Evolutionary conservation across 306 rosid genomes (phyloP).

Genomic region (Fragaria nilgerrensis): DNA sequence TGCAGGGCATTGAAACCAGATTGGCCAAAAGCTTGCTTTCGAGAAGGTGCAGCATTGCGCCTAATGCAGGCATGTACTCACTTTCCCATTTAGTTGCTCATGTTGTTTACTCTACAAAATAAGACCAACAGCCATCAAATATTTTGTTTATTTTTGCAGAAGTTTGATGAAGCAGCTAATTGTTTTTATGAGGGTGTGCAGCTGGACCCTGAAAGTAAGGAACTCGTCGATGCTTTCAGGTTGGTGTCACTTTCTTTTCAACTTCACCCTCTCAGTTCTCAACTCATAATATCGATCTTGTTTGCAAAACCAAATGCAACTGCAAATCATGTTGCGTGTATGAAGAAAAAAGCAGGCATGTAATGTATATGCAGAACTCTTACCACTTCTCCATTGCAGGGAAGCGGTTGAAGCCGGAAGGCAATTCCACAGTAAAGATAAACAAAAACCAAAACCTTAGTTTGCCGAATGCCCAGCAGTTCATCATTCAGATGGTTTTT

Average conservation of each 20-base stretch:
- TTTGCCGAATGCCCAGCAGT: neutral
- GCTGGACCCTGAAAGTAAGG: conserved; percentile 79
- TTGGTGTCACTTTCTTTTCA: conserved; percentile 15
- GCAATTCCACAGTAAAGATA: conserved; percentile 61
- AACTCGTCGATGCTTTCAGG: conserved; percentile 89
- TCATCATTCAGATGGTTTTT: neutral
- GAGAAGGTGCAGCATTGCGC: conserved; percentile 95
- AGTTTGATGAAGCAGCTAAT: conserved; percentile 93
- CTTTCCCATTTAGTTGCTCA: conserved; percentile 5
- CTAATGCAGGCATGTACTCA: conserved; percentile 66
- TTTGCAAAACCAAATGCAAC: neutral
- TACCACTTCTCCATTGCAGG: conserved; percentile 40
- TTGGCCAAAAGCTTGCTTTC: conserved; percentile 95
- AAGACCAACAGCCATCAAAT: neutral
- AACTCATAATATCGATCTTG: neutral
- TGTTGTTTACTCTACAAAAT: neutral
- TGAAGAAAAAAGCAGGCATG: neutral
- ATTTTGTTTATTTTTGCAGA: conserved; percentile 44
- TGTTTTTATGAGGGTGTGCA: conserved; percentile 83
- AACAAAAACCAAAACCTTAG: conserved; percentile 43
- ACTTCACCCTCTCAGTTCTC: neutral
- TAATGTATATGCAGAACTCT: neutral
- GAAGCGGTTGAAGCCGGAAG: conserved; percentile 96
- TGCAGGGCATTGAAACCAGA: conserved; percentile 81
- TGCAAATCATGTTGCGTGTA: neutral